Percentiles rank a stretch among this genome's conserved stretches.
phyloP scores from a whole-genome alignment of 108 stramenopile genomes.

The Craspedostauros australis region DNA sequence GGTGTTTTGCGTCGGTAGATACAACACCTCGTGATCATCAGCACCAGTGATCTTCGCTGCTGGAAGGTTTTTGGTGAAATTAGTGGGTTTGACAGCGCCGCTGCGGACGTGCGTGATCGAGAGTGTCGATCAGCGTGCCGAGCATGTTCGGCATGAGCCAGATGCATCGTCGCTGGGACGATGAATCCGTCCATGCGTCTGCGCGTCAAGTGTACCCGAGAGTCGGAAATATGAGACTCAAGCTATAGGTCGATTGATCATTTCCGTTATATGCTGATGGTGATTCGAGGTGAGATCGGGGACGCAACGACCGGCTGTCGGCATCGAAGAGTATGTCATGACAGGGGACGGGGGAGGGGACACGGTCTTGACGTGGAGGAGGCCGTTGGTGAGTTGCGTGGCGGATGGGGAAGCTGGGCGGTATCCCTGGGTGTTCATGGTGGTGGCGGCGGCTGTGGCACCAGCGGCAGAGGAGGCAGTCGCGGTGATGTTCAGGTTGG shows the following conservation, averaged over 20 bases:
- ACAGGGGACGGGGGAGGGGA: slow-evolving; percentile 6
- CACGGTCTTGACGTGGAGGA: slow-evolving; percentile 11
- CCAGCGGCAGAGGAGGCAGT: not conserved
- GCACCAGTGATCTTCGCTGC: slow-evolving; percentile 58
- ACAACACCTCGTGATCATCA: slow-evolving; percentile 6
- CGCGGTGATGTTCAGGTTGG: not conserved
- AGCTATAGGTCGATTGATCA: slow-evolving; percentile 53
- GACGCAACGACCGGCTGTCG: not conserved
- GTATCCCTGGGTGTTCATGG: not conserved
- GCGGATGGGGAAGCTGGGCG: not conserved
- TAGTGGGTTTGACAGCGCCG: too few relatives aligned
- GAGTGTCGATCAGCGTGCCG: not conserved
- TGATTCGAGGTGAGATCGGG: slow-evolving; percentile 10
- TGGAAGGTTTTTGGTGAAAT: slow-evolving; percentile 27
- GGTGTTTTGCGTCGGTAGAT: not conserved
- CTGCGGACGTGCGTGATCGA: slow-evolving; percentile 1
- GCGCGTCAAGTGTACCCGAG: not conserved
- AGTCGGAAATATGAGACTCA: slow-evolving; percentile 29
- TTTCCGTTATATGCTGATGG: slow-evolving; percentile 34
- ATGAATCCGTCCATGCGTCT: not conserved
- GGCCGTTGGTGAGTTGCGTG: slow-evolving; percentile 2
- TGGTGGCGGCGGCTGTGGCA: not conserved
- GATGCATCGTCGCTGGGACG: not conserved
- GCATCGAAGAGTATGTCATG: not conserved
- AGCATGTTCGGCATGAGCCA: too few relatives aligned